Conservation (phyloP, 257 asterid species). For the Solanum bulbocastanum region DNA sequence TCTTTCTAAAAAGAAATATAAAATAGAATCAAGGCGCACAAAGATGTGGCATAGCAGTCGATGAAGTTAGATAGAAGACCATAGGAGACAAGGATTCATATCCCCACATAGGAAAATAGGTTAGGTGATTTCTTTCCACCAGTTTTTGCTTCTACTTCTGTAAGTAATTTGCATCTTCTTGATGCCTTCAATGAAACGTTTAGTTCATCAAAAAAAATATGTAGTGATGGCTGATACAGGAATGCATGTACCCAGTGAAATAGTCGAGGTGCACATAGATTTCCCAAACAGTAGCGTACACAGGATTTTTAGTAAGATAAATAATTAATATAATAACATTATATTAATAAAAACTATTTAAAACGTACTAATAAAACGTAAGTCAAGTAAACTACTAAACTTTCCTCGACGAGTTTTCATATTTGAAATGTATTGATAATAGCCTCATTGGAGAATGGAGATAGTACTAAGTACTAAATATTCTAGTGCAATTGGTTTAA, state of each 20-base stretch:
- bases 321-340: too few relatives aligned
- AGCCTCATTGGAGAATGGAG: not conserved
- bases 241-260: not conserved
- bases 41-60: not conserved
- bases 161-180: not conserved
- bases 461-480: not conserved
- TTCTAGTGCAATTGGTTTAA: not conserved
- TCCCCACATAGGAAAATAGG: not conserved
- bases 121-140: not conserved
- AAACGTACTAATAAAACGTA: not conserved
- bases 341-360: too few relatives aligned
- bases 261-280: not conserved
- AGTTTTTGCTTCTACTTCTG: not conserved
- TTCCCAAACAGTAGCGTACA: too few relatives aligned
- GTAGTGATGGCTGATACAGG: not conserved
- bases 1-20: not conserved
- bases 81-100: not conserved
- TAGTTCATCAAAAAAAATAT: too few relatives aligned
- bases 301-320: not conserved
- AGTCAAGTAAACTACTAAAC: not conserved
- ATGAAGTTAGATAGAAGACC: not conserved
- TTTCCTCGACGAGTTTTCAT: not conserved
- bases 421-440: too few relatives aligned
- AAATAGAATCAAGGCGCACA: not conserved
- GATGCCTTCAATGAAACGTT: not conserved